phyloP scores from a whole-genome alignment of 208 protist genomes.

The Jaenimonas drosophilae region DNA sequence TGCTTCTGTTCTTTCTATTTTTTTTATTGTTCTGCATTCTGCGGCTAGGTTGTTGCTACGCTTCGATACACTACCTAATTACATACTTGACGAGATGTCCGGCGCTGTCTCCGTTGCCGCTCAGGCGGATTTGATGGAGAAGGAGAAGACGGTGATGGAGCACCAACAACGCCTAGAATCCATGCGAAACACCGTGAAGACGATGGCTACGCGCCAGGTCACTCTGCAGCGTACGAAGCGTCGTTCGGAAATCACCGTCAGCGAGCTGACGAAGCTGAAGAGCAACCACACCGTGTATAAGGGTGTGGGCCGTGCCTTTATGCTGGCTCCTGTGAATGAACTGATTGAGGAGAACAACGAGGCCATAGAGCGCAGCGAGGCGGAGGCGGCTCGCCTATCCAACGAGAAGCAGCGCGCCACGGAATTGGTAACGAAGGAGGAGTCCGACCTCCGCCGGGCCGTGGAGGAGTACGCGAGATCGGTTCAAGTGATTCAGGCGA shows the following conservation, averaged over 20 bases:
- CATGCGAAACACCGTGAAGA: slow-evolving; percentile 62
- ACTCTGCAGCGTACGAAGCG: slow-evolving; percentile 45
- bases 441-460: slow-evolving; percentile 53
- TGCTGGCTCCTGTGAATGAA: slow-evolving; percentile 44
- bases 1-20: slow-evolving; percentile 8
- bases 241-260: slow-evolving; percentile 68
- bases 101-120: slow-evolving; percentile 37
- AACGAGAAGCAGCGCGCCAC: slow-evolving; percentile 75
- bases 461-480: slow-evolving; percentile 46
- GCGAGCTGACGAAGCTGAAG: slow-evolving; percentile 60
- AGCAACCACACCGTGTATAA: slow-evolving; percentile 68
- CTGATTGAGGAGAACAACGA: slow-evolving; percentile 65
- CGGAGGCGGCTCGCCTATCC: slow-evolving; percentile 60
- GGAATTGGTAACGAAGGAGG: slow-evolving; percentile 64
- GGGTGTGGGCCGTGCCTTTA: slow-evolving; percentile 71
- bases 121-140: slow-evolving; percentile 85
- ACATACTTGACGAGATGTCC: slow-evolving; percentile 11
- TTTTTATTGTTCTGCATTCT: slow-evolving; percentile 3
- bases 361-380: slow-evolving; percentile 55
- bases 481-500: slow-evolving; percentile 41
- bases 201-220: slow-evolving; percentile 76
- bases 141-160: slow-evolving; percentile 75
- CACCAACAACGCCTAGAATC: slow-evolving; percentile 75
- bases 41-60: neutral
- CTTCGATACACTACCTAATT: no score